Percentiles rank a stretch among this genome's conserved stretches.
phyloP scores from a whole-genome alignment of 1,139 yeast species.

The Debaryomyces subglobosus region DNA sequence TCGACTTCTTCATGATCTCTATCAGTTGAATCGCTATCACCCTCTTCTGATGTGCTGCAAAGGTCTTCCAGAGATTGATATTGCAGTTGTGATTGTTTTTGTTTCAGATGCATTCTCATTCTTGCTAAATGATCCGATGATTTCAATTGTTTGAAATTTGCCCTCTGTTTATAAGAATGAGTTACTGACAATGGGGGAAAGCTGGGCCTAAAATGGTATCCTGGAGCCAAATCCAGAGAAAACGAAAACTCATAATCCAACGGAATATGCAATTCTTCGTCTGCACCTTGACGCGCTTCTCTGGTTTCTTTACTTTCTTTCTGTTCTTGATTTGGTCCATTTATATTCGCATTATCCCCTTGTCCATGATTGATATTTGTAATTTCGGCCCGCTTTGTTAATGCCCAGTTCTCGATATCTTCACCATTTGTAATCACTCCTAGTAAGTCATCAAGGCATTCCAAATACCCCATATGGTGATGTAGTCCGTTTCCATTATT shows the following conservation, averaged over 20 bases:
- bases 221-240: slow-evolving; percentile 31
- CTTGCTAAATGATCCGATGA: slow-evolving; percentile 14
- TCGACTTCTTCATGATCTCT: slow-evolving; percentile 12
- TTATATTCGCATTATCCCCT: background rate
- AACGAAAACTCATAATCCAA: slow-evolving; percentile 42
- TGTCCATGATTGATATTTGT: slow-evolving; percentile 22
- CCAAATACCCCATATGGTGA: slow-evolving; percentile 56
- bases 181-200: slow-evolving; percentile 50
- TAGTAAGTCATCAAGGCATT: slow-evolving; percentile 58
- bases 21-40: slow-evolving; percentile 14
- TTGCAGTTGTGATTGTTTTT: slow-evolving; percentile 3
- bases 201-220: slow-evolving; percentile 46
- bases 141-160: slow-evolving; percentile 15
- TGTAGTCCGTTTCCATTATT: slow-evolving; percentile 46
- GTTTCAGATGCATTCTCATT: slow-evolving; percentile 11
- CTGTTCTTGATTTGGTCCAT: background rate
- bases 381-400: slow-evolving; percentile 52
- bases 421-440: slow-evolving; percentile 48
- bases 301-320: slow-evolving; percentile 6
- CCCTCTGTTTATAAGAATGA: slow-evolving; percentile 23
- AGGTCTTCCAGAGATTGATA: slow-evolving; percentile 14
- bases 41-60: slow-evolving; percentile 14
- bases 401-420: slow-evolving; percentile 57
- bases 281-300: background rate
- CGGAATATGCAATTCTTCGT: slow-evolving; percentile 26